Percentiles rank a stretch among this genome's conserved stretches.
Evolutionary conservation across 305 asterid species (phyloP).

Genomic region (Fraxinus sp.): DNA sequence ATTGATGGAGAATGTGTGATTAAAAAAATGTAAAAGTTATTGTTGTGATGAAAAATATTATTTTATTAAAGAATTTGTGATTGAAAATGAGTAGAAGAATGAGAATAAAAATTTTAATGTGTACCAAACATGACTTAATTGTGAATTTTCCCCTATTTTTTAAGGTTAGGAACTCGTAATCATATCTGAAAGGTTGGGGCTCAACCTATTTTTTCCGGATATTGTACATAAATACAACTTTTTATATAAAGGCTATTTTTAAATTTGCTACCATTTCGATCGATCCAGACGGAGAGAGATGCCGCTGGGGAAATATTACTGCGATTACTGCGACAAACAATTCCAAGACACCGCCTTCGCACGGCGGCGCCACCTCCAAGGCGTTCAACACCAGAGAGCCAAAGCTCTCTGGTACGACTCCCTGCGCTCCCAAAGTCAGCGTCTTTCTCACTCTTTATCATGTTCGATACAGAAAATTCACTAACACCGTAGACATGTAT

Average conservation of each 20-base stretch:
- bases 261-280: not conserved
- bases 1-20: too few relatives aligned
- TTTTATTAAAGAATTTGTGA: too few relatives aligned
- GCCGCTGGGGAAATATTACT: conserved; percentile 78
- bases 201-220: not conserved
- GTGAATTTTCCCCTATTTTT: too few relatives aligned
- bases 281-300: conserved; percentile 27
- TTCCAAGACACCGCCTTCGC: conserved; percentile 79
- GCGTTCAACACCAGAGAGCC: conserved; percentile 85
- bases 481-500: not conserved
- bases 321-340: conserved; percentile 93
- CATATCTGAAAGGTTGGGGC: not conserved
- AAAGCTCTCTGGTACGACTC: conserved; percentile 92
- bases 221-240: not conserved
- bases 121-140: too few relatives aligned
- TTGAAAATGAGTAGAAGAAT: too few relatives aligned
- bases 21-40: too few relatives aligned
- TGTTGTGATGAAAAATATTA: too few relatives aligned
- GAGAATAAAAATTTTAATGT: too few relatives aligned
- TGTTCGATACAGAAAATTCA: not conserved
- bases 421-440: conserved; percentile 44
- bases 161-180: not conserved
- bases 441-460: not conserved
- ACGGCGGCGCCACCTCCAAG: conserved; percentile 87
- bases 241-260: not conserved